Evolutionary conservation across 2,329 filamentous ascomycete genomes (phyloP).

Genomic region (Botrytis fragariae): DNA sequence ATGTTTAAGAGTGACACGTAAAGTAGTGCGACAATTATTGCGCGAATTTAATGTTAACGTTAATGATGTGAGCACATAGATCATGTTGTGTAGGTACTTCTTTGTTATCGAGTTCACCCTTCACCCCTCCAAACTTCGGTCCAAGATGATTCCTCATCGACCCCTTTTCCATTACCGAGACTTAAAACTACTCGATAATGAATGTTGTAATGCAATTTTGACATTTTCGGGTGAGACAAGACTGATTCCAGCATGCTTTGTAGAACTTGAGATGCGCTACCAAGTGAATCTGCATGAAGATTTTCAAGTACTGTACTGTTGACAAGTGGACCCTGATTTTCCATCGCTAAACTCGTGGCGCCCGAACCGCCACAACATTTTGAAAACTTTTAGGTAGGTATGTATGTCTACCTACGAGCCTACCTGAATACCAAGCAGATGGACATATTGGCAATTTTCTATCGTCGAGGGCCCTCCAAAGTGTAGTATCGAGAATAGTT

Average conservation of each 20-base stretch:
- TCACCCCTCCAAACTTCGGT: no score
- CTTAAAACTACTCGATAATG: not conserved
- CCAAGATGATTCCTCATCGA: not conserved
- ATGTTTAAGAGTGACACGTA: not conserved
- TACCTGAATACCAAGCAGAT: no score
- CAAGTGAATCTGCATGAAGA: not conserved
- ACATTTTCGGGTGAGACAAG: not conserved
- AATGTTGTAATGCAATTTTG: not conserved
- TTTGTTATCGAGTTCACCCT: not conserved
- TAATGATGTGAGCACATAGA: not conserved
- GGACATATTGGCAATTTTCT: not conserved
- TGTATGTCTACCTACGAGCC: no score
- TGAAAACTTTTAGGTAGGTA: not conserved
- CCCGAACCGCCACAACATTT: not conserved
- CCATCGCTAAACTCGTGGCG: not conserved
- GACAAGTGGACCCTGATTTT: conserved; percentile 2
- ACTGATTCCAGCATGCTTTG: not conserved
- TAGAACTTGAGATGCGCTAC: not conserved
- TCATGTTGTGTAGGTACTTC: not conserved
- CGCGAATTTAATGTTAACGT: conserved; percentile 2
- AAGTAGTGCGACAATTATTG: not conserved
- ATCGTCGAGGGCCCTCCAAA: no score
- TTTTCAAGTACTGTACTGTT: not conserved
- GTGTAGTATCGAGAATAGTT: no score
- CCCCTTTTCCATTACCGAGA: conserved; percentile 11